These are phyloP conservation scores for Clarireedia sp. DNA, from an alignment of 2,329 filamentous ascomycete species.

Conservation along the genomic window DNA sequence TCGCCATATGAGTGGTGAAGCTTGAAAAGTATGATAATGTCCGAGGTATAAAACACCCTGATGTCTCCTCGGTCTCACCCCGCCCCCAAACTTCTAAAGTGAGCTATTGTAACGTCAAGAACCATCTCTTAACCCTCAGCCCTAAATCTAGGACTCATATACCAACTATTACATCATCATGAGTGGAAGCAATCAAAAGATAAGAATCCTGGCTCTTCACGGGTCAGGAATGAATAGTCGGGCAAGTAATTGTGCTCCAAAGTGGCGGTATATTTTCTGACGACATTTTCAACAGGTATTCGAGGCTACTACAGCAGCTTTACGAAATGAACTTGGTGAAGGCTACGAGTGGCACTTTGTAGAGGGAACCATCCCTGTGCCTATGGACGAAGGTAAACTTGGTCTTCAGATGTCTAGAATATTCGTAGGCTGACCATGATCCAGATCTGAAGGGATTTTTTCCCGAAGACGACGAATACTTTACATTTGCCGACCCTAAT, in stretches of 20 bases:
- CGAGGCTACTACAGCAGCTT: slow-evolving; percentile 6
- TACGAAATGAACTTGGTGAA: slow-evolving; percentile 12
- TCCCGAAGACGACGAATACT: slow-evolving; percentile 1
- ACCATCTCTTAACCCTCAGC: background rate
- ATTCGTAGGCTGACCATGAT: background rate
- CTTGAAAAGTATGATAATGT: no score
- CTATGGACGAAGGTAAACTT: background rate
- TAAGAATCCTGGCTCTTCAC: background rate
- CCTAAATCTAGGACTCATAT: background rate
- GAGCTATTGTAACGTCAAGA: no score
- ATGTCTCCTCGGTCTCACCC: no score
- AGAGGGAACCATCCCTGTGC: slow-evolving; percentile 9
- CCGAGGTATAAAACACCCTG: no score
- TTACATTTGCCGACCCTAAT: slow-evolving; percentile 5
- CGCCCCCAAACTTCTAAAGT: no score
- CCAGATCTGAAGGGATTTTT: background rate
- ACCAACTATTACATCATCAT: background rate
- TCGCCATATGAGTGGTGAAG: no score
- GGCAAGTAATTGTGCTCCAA: background rate
- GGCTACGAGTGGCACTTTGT: slow-evolving; percentile 13
- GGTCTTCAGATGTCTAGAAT: background rate
- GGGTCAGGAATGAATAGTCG: background rate
- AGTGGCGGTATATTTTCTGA: no score
- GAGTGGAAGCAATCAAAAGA: background rate
- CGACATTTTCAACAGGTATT: background rate